Conservation (phyloP, 345 rosid genomes). For the Sapria himalayana region DNA sequence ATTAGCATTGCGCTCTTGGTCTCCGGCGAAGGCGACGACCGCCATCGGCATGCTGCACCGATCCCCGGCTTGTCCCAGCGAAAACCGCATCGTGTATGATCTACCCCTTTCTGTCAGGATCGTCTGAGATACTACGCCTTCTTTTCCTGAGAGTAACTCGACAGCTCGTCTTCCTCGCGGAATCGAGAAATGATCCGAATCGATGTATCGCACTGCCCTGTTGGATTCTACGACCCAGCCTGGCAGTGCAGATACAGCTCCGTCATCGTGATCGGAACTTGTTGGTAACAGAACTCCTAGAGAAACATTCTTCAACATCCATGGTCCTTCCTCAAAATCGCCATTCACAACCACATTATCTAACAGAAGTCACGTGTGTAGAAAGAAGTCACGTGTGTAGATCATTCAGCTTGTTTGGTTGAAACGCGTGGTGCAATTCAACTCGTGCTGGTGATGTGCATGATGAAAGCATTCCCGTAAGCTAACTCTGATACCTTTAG, state of each 20-base stretch:
- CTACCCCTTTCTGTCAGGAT: conserved; percentile 48
- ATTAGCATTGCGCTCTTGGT: conserved; percentile 65
- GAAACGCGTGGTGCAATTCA: too few species aligned
- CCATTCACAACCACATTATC: conserved; percentile 77
- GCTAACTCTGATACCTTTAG: conserved; percentile 78
- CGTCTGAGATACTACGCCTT: conserved; percentile 91
- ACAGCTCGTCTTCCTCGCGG: conserved; percentile 76
- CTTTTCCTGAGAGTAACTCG: conserved; percentile 81
- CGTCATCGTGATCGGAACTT: conserved; percentile 80
- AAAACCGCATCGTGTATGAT: conserved; percentile 35
- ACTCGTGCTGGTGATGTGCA: too few species aligned
- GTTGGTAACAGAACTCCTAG: conserved; percentile 82
- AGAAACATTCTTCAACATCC: conserved; percentile 74
- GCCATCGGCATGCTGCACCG: conserved; percentile 83
- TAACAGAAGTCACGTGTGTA: conserved; percentile 7
- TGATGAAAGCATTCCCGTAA: too few species aligned
- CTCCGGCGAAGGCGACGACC: conserved; percentile 83
- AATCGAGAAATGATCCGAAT: conserved; percentile 63
- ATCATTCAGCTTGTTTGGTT: too few species aligned
- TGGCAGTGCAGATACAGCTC: conserved; percentile 61
- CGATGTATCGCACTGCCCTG: conserved; percentile 73
- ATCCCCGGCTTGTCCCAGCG: conserved; percentile 72
- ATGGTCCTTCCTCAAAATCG: conserved; percentile 84
- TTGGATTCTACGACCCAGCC: conserved; percentile 93
- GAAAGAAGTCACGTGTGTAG: too few species aligned